Conservation (phyloP, 768 basidiomycete species). For the Lactarius sp. region DNA sequence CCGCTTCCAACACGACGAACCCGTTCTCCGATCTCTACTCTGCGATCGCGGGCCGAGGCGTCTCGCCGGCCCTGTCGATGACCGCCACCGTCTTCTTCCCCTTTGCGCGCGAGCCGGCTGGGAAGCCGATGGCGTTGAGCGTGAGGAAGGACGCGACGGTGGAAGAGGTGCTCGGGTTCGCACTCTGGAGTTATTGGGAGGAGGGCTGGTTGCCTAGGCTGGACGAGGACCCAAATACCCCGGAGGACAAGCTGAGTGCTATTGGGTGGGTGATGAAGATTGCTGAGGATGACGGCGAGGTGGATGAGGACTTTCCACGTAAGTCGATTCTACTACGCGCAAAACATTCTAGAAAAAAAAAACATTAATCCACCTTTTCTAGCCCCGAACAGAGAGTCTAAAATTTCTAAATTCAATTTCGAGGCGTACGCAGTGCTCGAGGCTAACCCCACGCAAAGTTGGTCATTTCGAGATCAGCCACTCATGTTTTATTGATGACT, state of each 20-base stretch:
- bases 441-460: conserved; percentile 66
- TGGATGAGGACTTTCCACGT: conserved; percentile 99
- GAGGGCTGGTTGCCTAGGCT: conserved; percentile 75
- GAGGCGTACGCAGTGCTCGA: conserved; percentile 87
- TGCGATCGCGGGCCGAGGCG: conserved; percentile 71
- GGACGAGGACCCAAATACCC: conserved; percentile 55
- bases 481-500: background rate
- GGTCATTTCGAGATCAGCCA: conserved; percentile 25
- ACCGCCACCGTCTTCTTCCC: conserved; percentile 83
- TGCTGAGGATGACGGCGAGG: conserved; percentile 95
- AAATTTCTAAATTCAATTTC: conserved; percentile 83
- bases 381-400: conserved; percentile 88
- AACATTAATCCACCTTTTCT: background rate
- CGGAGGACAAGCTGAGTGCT: conserved; percentile 65
- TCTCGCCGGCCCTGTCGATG: conserved; percentile 50
- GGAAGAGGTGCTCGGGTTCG: conserved; percentile 93
- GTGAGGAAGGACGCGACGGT: conserved; percentile 86
- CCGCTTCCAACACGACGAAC: conserved; percentile 59
- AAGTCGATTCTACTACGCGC: conserved; percentile 33
- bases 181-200: conserved; percentile 92
- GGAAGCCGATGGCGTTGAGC: conserved; percentile 62
- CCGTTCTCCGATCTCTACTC: conserved; percentile 88
- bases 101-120: conserved; percentile 55
- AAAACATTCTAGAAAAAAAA: no score
- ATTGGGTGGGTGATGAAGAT: conserved; percentile 91